Evolutionary conservation across 2,329 filamentous ascomycete genomes (phyloP), one percentile per base, ranked within the genome.

Genomic region (Teratosphaeria gauchensis): DNA sequence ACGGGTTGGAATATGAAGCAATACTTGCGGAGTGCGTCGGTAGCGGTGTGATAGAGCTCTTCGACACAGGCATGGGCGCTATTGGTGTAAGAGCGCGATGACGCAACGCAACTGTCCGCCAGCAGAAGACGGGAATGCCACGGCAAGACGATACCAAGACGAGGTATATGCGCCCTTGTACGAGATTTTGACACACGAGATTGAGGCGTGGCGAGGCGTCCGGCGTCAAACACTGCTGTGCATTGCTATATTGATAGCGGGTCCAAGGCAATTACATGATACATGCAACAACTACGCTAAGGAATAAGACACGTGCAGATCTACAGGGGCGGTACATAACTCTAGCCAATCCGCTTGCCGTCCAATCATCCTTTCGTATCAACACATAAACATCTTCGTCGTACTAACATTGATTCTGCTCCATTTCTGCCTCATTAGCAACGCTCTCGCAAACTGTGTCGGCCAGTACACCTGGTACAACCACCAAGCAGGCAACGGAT

Each of bases 51-150:
- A 80, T 90, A 3, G 88, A 92, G 72, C 74, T 89, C 14, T 92
- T 92, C 70, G 83, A 89, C 67, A 91, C 88, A 12, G 79, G 85
- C 14, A 87, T 83, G 65, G 86, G 90, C n/a, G 88, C 88, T 1
- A 78, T 81, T 60, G 88, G 83, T 11, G 80, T 89, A 1, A 68
- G 76, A 42, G 63, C 53, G n/a, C 55, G 64, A 32, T 67, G 59
- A 67, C 12, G 35, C 35, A 16, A 16, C 48, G 48, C 30, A 12
- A 28, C 4, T 28, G 24, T 28, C 24, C 24, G 24, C 24, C 24
- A 4, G 24, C 24, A 28, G 2, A 28, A 28, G 24, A 28, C 4
- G 2, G 24, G 24, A 28, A 28, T 28, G 24, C 24, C 24, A 30
- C 11, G 5, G 35, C 2, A 42, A 14, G 35, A 16, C n/a, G 35